Base-by-base conservation (phyloP, 352 stramenopile genomes). In the Globisporangium radiosum region DNA sequence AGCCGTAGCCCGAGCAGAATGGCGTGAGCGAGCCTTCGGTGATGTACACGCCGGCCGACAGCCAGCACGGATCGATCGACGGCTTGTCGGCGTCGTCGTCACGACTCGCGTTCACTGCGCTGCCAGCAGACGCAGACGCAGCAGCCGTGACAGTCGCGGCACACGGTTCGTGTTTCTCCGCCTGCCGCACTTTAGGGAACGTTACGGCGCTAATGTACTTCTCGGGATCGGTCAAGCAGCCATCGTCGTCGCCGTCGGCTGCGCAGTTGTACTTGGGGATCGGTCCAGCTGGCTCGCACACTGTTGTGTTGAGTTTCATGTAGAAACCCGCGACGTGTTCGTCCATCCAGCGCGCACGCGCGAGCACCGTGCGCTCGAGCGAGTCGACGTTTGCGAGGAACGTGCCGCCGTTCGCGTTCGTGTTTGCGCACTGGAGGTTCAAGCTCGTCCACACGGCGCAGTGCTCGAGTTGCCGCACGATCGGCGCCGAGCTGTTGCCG, bases 61-160 rank as follows among this genome's bases (percentile, higher is more conserved):
- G 59, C 85, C 85, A 94, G 58, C 85, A 94, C 36, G 79, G 76
- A 60, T 94, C 85, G 54, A 92, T 84, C 6, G 82, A 77, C 33
- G 75, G 69, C 14, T 66, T 54, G 47, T 80, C 77, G 4, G 68
- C 40, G 39, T 54, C 39, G 17, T 47, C 51, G 33, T 54, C 17
- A 11, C 17, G 52, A 17, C 14, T 62, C 11, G 38, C 39, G n/a
- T 8, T 36, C 19, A 33, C 14, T 44, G 14, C 14, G 17, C 33
- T 15, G 5, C 37, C 52, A 11, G 15, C 25, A 19, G 17, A 19
- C 17, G 17, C 17, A 19, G 17, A 19, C 17, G 17, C 17, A 19
- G 17, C 17, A 19, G 17, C 17, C 17, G 17, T 19, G 17, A 19
- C 17, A 19, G 17, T 19, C 17, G 17, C 17, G 36, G 14, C 43